These are phyloP conservation scores for Coemansia aciculifera DNA, from an alignment of 192 early-diverging fungal species.

Conservation along the genomic window DNA sequence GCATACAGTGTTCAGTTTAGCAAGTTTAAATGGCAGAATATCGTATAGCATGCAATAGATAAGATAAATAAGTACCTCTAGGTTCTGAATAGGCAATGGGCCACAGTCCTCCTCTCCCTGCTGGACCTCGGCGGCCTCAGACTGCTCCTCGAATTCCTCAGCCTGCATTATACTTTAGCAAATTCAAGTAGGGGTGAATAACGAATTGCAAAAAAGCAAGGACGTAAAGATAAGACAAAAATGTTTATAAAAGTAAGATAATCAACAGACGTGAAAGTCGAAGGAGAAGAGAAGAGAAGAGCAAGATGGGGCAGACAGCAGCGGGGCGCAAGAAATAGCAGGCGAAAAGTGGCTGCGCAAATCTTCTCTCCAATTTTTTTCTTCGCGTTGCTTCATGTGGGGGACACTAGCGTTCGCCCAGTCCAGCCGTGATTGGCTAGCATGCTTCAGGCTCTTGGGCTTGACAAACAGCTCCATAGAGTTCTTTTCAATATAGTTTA, in stretches of 20 bases:
- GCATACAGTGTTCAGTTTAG: not conserved
- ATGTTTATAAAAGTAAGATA: slow-evolving; percentile 10
- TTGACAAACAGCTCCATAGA: not conserved
- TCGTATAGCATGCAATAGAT: not conserved
- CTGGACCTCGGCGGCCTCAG: slow-evolving; percentile 53
- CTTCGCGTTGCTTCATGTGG: not conserved
- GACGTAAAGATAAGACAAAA: not conserved
- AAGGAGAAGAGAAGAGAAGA: slow-evolving; percentile 15
- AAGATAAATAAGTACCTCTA: slow-evolving; percentile 53
- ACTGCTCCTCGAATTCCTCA: slow-evolving; percentile 51
- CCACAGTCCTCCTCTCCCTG: slow-evolving; percentile 58
- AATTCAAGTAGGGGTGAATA: not conserved
- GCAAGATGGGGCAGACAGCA: not conserved
- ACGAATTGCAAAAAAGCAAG: not conserved
- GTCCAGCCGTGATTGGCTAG: not conserved
- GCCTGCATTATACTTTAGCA: slow-evolving; percentile 36
- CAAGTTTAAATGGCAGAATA: not conserved
- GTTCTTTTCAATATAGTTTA: not conserved
- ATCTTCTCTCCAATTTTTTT: not conserved
- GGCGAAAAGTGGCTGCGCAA: slow-evolving; percentile 27
- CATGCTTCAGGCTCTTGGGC: not conserved
- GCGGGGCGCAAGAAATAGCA: not conserved
- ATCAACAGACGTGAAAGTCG: not conserved
- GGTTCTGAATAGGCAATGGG: slow-evolving; percentile 55
- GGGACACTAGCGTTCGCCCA: not conserved